A percentile compares a stretch with the other conserved stretches of the same genome.
Conservation (phyloP, 441 rosid genomes). For the Arabidopsis lyrata region DNA sequence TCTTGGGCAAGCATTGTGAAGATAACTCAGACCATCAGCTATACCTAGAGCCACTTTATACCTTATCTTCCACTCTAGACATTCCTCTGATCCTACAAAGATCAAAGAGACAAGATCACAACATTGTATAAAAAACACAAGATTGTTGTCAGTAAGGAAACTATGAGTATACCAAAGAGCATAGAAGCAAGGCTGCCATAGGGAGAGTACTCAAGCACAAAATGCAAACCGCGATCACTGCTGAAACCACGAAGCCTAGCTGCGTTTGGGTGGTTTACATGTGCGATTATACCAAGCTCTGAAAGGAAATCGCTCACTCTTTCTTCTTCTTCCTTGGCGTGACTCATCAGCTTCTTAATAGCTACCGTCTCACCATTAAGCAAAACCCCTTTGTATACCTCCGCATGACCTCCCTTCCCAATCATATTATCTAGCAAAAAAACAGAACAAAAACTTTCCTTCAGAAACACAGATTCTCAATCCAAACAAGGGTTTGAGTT, state of each 20-base stretch:
- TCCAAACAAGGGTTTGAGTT: not conserved
- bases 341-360: conserved; percentile 71
- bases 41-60: conserved; percentile 77
- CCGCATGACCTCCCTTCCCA: conserved; percentile 90
- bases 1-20: conserved; percentile 77
- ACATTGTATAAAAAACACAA: not conserved
- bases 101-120: conserved; percentile 25
- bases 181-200: conserved; percentile 78
- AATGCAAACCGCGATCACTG: conserved; percentile 71
- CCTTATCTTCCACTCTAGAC: conserved; percentile 70
- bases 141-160: not conserved
- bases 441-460: not conserved
- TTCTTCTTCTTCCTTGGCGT: conserved; percentile 61
- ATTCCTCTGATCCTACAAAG: conserved; percentile 56
- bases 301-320: conserved; percentile 72
- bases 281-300: conserved; percentile 92
- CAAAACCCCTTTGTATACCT: conserved; percentile 79
- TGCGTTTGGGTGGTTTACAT: conserved; percentile 80
- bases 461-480: conserved; percentile 5
- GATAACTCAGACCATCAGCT: conserved; percentile 79
- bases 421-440: conserved; percentile 70
- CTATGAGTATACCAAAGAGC: conserved; percentile 64
- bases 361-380: conserved; percentile 77
- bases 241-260: conserved; percentile 83
- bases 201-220: conserved; percentile 75